phyloP scores from a whole-genome alignment of 495 filamentous ascomycete species.

The Trichoderma erinaceum region DNA sequence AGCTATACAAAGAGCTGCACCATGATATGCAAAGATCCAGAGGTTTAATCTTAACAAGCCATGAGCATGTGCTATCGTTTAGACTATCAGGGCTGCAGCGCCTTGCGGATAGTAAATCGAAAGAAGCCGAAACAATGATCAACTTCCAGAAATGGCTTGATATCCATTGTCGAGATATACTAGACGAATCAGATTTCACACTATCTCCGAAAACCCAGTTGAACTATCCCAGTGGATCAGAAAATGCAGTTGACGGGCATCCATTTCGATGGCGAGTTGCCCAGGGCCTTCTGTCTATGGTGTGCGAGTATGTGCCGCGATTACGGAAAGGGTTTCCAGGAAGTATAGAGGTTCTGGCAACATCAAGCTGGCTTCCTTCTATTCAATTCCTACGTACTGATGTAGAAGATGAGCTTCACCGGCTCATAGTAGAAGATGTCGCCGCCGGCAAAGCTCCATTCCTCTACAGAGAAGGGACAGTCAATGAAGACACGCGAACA shows the following conservation, averaged over 20 bases:
- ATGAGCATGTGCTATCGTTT: conserved; percentile 49
- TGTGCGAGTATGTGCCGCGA: conserved; percentile 27
- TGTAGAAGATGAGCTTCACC: conserved; percentile 38
- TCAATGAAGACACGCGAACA: conserved; percentile 29
- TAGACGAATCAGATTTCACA: conserved; percentile 54
- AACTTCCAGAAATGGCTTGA: conserved; percentile 44
- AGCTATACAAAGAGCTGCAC: conserved; percentile 35
- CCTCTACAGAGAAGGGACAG: conserved; percentile 20
- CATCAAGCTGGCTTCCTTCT: conserved; percentile 33
- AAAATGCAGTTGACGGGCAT: conserved; percentile 44
- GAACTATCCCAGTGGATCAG: conserved; percentile 45
- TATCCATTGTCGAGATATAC: conserved; percentile 40
- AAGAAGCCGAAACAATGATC: conserved; percentile 37
- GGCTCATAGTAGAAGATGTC: conserved; percentile 32
- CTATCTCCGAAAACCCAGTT: conserved; percentile 43
- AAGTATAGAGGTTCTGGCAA: conserved; percentile 40
- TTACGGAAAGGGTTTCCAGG: conserved; percentile 33
- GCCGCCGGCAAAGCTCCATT: conserved; percentile 28
- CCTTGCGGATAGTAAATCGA: conserved; percentile 33
- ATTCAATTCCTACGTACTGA: conserved; percentile 41
- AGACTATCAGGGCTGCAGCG: conserved; percentile 44
- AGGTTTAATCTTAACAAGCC: conserved; percentile 44
- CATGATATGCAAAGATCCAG: conserved; percentile 21
- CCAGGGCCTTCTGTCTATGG: conserved; percentile 38
- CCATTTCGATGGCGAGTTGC: conserved; percentile 44